phyloP scores from a whole-genome alignment of 768 basidiomycete genomes.

The Tricholomella constricta region DNA sequence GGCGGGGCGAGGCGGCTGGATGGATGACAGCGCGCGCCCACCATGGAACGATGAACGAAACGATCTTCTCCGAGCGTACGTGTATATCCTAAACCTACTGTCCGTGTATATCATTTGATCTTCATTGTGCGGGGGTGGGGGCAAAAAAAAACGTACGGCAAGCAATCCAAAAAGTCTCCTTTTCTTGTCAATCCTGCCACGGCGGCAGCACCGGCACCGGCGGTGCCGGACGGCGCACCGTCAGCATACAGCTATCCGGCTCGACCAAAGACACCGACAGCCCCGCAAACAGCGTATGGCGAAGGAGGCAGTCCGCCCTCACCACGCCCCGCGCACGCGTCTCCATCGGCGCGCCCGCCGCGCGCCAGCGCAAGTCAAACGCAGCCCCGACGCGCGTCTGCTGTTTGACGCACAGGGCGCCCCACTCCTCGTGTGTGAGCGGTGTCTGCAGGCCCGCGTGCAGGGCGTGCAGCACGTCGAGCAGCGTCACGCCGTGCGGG shows the following conservation, averaged over 20 bases:
- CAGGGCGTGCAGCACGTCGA: conserved; percentile 53
- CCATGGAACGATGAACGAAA: no score
- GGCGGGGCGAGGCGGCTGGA: not conserved
- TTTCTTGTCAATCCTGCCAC: no score
- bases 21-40: not conserved
- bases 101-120: conserved; percentile 6
- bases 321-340: conserved; percentile 43
- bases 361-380: conserved; percentile 49
- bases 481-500: conserved; percentile 48
- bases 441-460: conserved; percentile 37
- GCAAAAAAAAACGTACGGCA: no score
- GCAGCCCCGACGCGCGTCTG: conserved; percentile 39
- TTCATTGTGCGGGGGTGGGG: no score
- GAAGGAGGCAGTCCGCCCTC: conserved; percentile 51
- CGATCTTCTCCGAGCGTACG: no score
- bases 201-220: no score
- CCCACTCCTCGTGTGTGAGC: conserved; percentile 46
- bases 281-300: conserved; percentile 54
- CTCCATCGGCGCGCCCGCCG: conserved; percentile 34
- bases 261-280: conserved; percentile 40
- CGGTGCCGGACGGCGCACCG: conserved; percentile 41
- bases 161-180: no score
- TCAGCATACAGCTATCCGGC: conserved; percentile 47
- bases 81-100: not conserved
- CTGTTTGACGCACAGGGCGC: conserved; percentile 41